Evolutionary conservation across 768 basidiomycete genomes (phyloP).

Genomic region (Suillus americanus): DNA sequence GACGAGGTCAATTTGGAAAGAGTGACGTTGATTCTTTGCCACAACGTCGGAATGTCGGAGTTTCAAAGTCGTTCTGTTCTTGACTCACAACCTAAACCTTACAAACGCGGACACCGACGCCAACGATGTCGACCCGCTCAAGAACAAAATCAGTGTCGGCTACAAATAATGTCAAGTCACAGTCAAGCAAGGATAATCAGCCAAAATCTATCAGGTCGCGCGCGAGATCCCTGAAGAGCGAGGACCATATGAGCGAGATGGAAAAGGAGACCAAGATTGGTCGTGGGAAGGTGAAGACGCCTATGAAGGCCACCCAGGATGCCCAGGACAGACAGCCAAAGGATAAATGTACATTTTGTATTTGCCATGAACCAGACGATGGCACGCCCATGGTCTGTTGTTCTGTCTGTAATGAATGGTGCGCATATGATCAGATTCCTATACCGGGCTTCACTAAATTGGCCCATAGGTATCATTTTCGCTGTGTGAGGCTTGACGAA

Average conservation of each 20-base stretch:
- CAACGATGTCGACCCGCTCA: constrained; percentile 46
- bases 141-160: constrained; percentile 38
- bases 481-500: constrained; percentile 65
- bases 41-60: constrained; percentile 28
- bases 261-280: constrained; percentile 32
- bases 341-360: constrained; percentile 45
- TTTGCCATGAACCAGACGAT: constrained; percentile 69
- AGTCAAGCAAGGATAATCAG: constrained; percentile 3
- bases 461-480: constrained; percentile 75
- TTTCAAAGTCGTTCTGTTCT: constrained; percentile 31
- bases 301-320: constrained; percentile 17
- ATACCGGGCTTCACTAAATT: constrained; percentile 3
- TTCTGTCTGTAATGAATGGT: constrained; percentile 73
- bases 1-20: background rate
- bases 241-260: constrained; percentile 24
- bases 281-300: constrained; percentile 24
- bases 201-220: constrained; percentile 14
- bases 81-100: constrained; percentile 17
- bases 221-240: constrained; percentile 17
- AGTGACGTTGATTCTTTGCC: constrained; percentile 16
- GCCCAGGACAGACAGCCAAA: constrained; percentile 21
- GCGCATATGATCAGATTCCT: constrained; percentile 22
- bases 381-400: constrained; percentile 83
- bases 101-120: constrained; percentile 2
- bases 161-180: constrained; percentile 13